A percentile compares a stretch with the other conserved stretches of the same genome.
Conservation (phyloP, 495 filamentous ascomycete species). For the Aspergillus homomorphus region DNA sequence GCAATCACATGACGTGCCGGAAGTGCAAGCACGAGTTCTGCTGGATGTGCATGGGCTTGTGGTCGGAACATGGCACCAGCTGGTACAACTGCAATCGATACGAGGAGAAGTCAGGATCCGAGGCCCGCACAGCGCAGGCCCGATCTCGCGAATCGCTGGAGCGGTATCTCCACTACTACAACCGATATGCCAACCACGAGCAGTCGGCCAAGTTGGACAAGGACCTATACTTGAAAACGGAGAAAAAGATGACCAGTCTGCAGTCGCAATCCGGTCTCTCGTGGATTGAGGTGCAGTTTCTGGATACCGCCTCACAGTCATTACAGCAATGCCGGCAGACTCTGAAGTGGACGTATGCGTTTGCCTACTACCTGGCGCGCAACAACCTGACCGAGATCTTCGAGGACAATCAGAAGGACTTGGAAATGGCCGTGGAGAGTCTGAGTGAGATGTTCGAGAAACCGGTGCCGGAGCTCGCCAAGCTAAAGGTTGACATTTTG, state of each 20-base stretch:
- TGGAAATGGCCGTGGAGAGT: conserved; percentile 94
- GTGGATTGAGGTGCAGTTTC: conserved; percentile 98
- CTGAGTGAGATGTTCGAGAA: conserved; percentile 98
- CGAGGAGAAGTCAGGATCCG: conserved; percentile 89
- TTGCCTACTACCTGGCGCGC: conserved; percentile 90
- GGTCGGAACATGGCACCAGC: conserved; percentile 98
- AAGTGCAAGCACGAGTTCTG: conserved; percentile 99
- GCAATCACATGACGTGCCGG: conserved; percentile 99
- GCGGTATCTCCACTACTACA: conserved; percentile 96
- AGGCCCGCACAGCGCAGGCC: conserved; percentile 87
- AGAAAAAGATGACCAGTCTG: conserved; percentile 97
- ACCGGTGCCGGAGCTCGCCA: conserved; percentile 75
- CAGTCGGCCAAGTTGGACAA: conserved; percentile 96
- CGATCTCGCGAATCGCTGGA: conserved; percentile 85
- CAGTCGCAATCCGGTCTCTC: conserved; percentile 92
- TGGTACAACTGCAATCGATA: conserved; percentile 99
- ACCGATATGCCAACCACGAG: conserved; percentile 97
- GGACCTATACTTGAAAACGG: conserved; percentile 91
- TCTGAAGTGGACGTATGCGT: conserved; percentile 98
- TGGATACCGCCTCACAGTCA: conserved; percentile 87
- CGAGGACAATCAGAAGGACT: conserved; percentile 96
- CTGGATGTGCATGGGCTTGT: conserved; percentile 99
- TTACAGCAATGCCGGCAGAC: conserved; percentile 95
- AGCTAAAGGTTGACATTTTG: conserved; percentile 93
- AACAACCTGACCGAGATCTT: conserved; percentile 98